Conservation (phyloP, 768 basidiomycete genomes). For the Serendipita vermifera region DNA sequence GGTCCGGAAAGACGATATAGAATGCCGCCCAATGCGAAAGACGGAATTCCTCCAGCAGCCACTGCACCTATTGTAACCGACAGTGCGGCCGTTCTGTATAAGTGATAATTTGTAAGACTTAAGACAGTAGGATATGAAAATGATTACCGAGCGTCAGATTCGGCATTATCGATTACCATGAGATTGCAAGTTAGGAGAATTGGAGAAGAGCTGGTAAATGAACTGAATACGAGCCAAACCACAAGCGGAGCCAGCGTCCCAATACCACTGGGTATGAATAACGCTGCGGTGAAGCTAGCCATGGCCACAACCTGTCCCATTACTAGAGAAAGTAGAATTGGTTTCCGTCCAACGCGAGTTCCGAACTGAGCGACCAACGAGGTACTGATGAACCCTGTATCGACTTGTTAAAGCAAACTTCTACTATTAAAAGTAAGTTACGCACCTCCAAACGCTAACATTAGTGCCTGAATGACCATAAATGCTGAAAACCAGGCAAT, state of each 20-base stretch:
- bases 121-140: background rate
- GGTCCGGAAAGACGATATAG: background rate
- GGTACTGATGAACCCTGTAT: background rate
- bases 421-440: background rate
- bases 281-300: background rate
- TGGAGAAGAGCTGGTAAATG: background rate
- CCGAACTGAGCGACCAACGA: background rate
- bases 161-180: slow-evolving; percentile 1
- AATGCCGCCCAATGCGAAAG: background rate
- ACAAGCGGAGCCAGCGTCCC: background rate
- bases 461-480: background rate
- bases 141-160: background rate
- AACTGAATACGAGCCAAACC: background rate
- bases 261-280: background rate
- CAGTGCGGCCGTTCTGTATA: background rate
- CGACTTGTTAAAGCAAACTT: background rate
- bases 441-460: background rate
- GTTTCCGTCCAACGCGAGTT: background rate
- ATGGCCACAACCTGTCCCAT: background rate
- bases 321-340: background rate
- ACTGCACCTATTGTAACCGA: background rate
- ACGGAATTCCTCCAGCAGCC: background rate
- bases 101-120: background rate
- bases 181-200: background rate
- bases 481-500: background rate